Conservation (phyloP, 1,139 yeast genomes). For the Pichia sp. region DNA sequence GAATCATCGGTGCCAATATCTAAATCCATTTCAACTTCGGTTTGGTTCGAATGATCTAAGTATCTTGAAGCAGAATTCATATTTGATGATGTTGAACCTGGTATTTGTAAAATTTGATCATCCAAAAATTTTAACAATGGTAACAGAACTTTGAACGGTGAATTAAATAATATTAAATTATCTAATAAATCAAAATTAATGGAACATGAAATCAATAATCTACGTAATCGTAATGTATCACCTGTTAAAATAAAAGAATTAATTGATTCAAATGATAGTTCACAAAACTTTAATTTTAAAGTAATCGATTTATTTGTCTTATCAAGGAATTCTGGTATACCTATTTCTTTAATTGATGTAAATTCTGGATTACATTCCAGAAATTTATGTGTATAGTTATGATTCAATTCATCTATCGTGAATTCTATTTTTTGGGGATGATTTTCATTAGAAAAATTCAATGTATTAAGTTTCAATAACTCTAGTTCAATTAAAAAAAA, state of each 20-base stretch:
- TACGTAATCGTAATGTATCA: conserved; percentile 24
- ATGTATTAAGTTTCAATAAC: conserved; percentile 16
- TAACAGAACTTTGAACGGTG: conserved; percentile 23
- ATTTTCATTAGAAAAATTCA: not conserved
- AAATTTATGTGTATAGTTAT: conserved; percentile 19
- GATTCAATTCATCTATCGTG: conserved; percentile 14
- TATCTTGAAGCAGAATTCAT: conserved; percentile 11
- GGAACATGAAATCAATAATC: conserved; percentile 23
- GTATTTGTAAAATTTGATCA: conserved; percentile 15
- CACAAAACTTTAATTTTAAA: conserved; percentile 16
- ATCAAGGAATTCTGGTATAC: conserved; percentile 17
- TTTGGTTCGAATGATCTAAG: conserved; percentile 13
- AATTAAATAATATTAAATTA: conserved; percentile 16
- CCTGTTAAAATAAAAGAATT: conserved; percentile 20
- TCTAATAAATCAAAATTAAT: conserved; percentile 18
- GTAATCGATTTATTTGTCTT: conserved; percentile 13
- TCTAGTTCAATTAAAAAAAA: conserved; percentile 19
- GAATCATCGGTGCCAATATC: conserved; percentile 28
- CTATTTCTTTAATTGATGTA: conserved; percentile 27
- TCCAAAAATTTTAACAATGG: conserved; percentile 24
- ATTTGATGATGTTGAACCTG: conserved; percentile 9
- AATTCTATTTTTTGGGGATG: not conserved
- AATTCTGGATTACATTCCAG: conserved; percentile 29
- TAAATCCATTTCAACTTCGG: conserved; percentile 24
- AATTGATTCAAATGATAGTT: conserved; percentile 17